Conservation (phyloP, 1,284 basidiomycete genomes). For the Puccinia coronata region DNA sequence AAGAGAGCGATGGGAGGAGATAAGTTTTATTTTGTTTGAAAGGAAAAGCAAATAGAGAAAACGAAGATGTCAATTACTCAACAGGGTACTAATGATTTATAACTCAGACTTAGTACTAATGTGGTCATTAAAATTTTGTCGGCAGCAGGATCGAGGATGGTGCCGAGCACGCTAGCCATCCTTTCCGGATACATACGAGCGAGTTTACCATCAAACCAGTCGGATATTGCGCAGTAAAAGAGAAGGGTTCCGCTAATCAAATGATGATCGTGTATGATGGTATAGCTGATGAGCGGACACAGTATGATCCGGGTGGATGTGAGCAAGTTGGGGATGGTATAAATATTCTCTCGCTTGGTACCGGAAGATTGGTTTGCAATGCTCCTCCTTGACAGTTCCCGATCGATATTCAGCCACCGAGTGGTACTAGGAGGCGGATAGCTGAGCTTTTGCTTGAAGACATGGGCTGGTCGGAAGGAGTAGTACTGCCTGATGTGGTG, state of each 20-base stretch:
- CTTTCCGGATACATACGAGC: constrained; percentile 72
- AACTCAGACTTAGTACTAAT: constrained; percentile 79
- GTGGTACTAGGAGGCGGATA: too few relatives aligned
- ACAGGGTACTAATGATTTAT: constrained; percentile 84
- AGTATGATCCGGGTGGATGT: constrained; percentile 81
- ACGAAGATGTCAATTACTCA: constrained; percentile 53
- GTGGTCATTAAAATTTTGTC: constrained; percentile 97
- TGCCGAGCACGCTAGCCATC: constrained; percentile 84
- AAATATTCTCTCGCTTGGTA: constrained; percentile 73
- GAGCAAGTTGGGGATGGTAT: constrained; percentile 88
- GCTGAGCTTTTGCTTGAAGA: too few relatives aligned
- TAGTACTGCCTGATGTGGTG: too few relatives aligned
- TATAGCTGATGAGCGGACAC: constrained; percentile 86
- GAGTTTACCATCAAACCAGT: constrained; percentile 87
- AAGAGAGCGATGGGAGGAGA: background rate
- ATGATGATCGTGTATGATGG: constrained; percentile 83
- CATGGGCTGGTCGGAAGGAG: too few relatives aligned
- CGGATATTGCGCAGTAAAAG: constrained; percentile 83
- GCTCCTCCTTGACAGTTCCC: background rate
- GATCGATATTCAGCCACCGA: background rate
- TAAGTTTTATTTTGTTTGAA: background rate
- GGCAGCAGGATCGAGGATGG: constrained; percentile 92
- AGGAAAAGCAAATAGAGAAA: background rate
- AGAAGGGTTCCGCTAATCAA: constrained; percentile 76
- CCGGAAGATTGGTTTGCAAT: background rate